phyloP scores from a whole-genome alignment of 2,329 filamentous ascomycete species.

The Microdochium paspali region DNA sequence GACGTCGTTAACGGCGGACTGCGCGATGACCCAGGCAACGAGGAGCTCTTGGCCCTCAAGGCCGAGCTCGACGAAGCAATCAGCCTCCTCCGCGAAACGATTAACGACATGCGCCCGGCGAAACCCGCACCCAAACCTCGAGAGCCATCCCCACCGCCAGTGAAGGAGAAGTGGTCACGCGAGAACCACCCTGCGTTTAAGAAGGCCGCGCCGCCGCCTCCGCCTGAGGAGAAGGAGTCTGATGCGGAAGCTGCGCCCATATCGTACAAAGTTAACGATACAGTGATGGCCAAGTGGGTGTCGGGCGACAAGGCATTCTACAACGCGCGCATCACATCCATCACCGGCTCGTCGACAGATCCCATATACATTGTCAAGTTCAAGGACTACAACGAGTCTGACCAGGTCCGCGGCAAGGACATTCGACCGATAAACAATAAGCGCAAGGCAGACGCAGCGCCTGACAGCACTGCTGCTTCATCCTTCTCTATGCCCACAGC shows the following conservation, averaged over 20 bases:
- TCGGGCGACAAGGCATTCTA: conserved; percentile 87
- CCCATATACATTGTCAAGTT: conserved; percentile 94
- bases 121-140: conserved; percentile 33
- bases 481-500: conserved; percentile 21
- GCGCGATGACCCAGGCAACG: conserved; percentile 70
- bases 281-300: conserved; percentile 81
- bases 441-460: conserved; percentile 74
- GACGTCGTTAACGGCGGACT: conserved; percentile 69
- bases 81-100: conserved; percentile 65
- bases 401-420: conserved; percentile 73
- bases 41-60: conserved; percentile 67
- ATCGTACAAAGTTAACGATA: conserved; percentile 79
- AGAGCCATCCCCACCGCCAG: conserved; percentile 36
- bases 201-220: conserved; percentile 37
- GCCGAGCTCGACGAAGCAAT: conserved; percentile 77
- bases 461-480: conserved; percentile 36
- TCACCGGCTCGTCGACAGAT: conserved; percentile 83
- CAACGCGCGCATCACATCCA: conserved; percentile 82
- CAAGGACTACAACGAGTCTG: conserved; percentile 79
- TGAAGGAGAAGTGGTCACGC: conserved; percentile 66
- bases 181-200: conserved; percentile 73
- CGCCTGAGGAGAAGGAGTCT: conserved; percentile 39
- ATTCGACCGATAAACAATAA: conserved; percentile 74
- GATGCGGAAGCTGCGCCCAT: conserved; percentile 34
- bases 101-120: conserved; percentile 68